Base-by-base conservation (phyloP, 805 yeast species). In the Wickerhamiella domercqiae region DNA sequence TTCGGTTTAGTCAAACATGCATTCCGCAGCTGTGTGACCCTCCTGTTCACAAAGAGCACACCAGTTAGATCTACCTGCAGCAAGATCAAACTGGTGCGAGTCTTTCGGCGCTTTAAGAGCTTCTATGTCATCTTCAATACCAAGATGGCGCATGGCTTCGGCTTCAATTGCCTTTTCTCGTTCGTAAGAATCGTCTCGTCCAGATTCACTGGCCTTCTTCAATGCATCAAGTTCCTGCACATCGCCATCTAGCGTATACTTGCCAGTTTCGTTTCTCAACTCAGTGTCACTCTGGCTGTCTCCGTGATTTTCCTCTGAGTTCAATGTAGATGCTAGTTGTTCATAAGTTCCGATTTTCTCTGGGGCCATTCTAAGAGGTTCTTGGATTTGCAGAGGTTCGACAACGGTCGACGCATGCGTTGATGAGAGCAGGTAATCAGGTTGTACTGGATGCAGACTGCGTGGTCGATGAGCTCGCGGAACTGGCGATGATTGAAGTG, bases 31-130 rank as follows among this genome's bases (percentile, higher is more conserved):
- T 34, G 74, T 76, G 53, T 87, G 98, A 0, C 97, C 98, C 32
- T 72, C 75, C 38, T 82, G 63, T 55, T 87, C 97, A 60, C 98
- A 87, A 37, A 83, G 63, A 0, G 93, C 94, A 60, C 98, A 87
- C 94, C 95, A 87, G 44, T 71, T 16, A 4, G 18, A 15, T 16
- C 32, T 7, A 3, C 28, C 26, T 20, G 33, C 32, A 31, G 24
- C 22, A 4, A 21, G 22, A 21, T 37, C 32, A 2, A 18, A 21
- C 11, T 37, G 14, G n/a, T 29, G 4, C 28, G n/a, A 3, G 21
- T 22, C 31, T 30, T 30, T 30, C 7, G 7, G 7, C 26, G 13
- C 26, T 9, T 13, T 9, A 9, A 24, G 13, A 9, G 26, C 26
- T 24, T 9, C 26, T 9, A 24, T 24, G 26, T 24, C 26, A 13